These are phyloP conservation scores for Apium graveolens DNA, from an alignment of 129 eudicot genomes.

Conservation along the genomic window DNA sequence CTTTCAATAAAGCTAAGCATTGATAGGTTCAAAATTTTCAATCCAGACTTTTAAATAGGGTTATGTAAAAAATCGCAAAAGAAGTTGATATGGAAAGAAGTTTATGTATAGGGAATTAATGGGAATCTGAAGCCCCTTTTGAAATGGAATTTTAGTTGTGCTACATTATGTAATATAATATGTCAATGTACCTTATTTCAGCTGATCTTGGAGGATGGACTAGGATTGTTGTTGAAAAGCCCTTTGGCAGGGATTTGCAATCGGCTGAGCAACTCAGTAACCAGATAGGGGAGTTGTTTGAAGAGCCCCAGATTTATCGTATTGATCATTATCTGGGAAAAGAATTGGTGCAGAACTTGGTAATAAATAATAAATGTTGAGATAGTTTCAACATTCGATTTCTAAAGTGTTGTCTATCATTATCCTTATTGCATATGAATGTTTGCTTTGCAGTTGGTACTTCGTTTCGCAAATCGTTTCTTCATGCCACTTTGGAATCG, in stretches of 20 bases:
- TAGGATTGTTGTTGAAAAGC: slow-evolving; percentile 96
- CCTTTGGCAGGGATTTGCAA: slow-evolving; percentile 90
- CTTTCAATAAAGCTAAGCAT: not conserved
- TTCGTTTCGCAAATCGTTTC: slow-evolving; percentile 95
- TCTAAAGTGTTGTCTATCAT: not conserved
- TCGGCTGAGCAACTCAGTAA: slow-evolving; percentile 92
- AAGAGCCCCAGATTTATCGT: slow-evolving; percentile 95
- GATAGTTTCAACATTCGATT: not conserved
- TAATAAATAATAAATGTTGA: slow-evolving; percentile 15
- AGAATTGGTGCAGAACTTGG: slow-evolving; percentile 98
- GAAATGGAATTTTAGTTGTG: not conserved
- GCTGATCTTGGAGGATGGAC: slow-evolving; percentile 99
- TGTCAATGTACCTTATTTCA: slow-evolving; percentile 20
- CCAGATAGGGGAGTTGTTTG: slow-evolving; percentile 88
- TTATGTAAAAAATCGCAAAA: not conserved
- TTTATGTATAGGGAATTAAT: not conserved
- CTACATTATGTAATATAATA: not conserved
- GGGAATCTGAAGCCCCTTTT: not conserved
- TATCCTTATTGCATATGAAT: slow-evolving; percentile 3
- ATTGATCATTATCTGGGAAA: slow-evolving; percentile 98
- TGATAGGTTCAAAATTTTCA: not conserved
- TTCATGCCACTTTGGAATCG: slow-evolving; percentile 98
- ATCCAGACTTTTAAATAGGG: not conserved
- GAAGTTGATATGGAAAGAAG: not conserved
- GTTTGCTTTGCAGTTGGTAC: slow-evolving; percentile 58